Base-by-base conservation (phyloP, 1,284 basidiomycete species). In the Wolfiporia cocos region DNA sequence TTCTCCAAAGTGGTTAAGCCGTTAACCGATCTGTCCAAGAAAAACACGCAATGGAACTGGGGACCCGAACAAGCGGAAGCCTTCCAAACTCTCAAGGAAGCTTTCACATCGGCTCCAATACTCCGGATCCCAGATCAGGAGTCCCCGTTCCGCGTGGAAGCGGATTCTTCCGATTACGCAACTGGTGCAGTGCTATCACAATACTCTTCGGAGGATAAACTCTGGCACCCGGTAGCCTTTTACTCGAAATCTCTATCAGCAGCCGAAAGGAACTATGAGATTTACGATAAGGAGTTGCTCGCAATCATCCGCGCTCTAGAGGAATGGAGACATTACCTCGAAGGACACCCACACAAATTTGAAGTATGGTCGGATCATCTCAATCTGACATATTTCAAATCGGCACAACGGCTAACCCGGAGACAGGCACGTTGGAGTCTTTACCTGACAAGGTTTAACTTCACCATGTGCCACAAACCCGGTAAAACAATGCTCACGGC, bases 281-380 rank as follows among this genome's bases (percentile, higher is more conserved):
- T 65, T 3, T 58, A 69, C 34, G 54, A 69, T 35, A 67, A 67
- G 39, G 64, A 69, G 49, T 55, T 69, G 0, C 58, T 69, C 2
- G 60, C 58, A 0, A 55, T 69, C 24, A 59, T 69, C 46, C 26
- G 26, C 9, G 26, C 26, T 9, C 26, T 68, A 9, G 40, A 52
- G 17, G 66, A 65, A 23, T 74, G 63, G 61, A 20, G 54, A 0
- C 34, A 29, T 18, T 28, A 48, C 14, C 26, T 28, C 7, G 14
- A 28, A 28, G 26, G 26, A 28, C 26, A 28, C 26, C 26, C 26
- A 14, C 9, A 28, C 7, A 7, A 7, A 7, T 9, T 28, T 28
- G 26, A 14, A 9, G 14, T 28, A 9, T 28, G 26, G 26, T 28
- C 26, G 14, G 26, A 28, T 14, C 26, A 28, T 28, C 26, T 28